Conservation (phyloP, 2,329 filamentous ascomycete species). For the Pezicula neosporulosa region DNA sequence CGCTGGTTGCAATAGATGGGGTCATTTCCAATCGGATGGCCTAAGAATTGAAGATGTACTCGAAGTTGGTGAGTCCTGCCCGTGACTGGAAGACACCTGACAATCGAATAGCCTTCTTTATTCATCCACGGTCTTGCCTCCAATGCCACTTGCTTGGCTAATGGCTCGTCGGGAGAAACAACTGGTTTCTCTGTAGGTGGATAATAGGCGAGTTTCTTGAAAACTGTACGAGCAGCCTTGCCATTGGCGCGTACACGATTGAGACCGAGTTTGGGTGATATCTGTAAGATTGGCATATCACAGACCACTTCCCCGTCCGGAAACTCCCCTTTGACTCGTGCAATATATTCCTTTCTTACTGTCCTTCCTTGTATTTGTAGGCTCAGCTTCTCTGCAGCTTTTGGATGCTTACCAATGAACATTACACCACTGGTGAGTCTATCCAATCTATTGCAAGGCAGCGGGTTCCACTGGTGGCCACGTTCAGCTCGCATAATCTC, state of each 20-base stretch:
- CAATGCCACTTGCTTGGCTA: slow-evolving; percentile 2
- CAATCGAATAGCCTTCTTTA: slow-evolving; percentile 86
- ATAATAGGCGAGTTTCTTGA: slow-evolving; percentile 91
- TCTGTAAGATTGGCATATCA: slow-evolving; percentile 88
- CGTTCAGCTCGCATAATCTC: slow-evolving; percentile 87
- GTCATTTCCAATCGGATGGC: slow-evolving; percentile 94
- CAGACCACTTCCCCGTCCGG: slow-evolving; percentile 89
- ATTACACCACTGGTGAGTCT: slow-evolving; percentile 93
- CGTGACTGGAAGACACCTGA: slow-evolving; percentile 89
- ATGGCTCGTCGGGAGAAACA: slow-evolving; percentile 11
- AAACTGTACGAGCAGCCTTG: slow-evolving; percentile 85
- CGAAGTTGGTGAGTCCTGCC: slow-evolving; percentile 93
- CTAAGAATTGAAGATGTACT: slow-evolving; percentile 91
- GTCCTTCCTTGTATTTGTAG: slow-evolving; percentile 74
- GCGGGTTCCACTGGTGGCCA: slow-evolving; percentile 48
- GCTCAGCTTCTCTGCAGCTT: slow-evolving; percentile 74
- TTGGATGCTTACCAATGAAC: slow-evolving; percentile 89
- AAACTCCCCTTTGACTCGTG: slow-evolving; percentile 86
- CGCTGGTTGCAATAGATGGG: slow-evolving; percentile 94
- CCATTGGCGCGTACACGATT: slow-evolving; percentile 94
- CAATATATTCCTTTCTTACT: slow-evolving; percentile 93
- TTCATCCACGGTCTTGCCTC: slow-evolving; percentile 37
- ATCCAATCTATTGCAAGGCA: slow-evolving; percentile 90
- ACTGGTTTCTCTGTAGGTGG: slow-evolving; percentile 41
- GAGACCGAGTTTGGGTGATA: slow-evolving; percentile 90